Evolutionary conservation across 495 filamentous ascomycete genomes (phyloP).

Genomic region (Hypoxylon lienhwacheense): DNA sequence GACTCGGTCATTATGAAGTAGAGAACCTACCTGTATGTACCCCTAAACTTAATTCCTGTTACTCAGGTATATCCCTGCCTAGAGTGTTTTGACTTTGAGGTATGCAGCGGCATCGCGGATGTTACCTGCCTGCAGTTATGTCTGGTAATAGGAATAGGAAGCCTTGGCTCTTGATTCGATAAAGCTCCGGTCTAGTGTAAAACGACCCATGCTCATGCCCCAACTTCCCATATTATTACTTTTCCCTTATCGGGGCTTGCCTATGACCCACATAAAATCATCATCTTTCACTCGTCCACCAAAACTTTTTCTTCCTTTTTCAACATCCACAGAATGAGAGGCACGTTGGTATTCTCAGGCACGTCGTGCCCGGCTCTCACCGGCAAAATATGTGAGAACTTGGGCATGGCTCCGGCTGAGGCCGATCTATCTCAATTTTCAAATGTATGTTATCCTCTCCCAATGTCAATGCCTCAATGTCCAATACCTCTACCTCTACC

Average conservation of each 20-base stretch:
- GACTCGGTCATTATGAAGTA: too few relatives aligned
- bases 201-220: constrained; percentile 11
- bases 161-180: background rate
- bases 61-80: background rate
- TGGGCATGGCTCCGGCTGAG: constrained; percentile 59
- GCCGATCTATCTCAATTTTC: constrained; percentile 63
- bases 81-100: too few relatives aligned
- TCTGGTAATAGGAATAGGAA: too few relatives aligned
- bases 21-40: too few relatives aligned
- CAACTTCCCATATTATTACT: too few relatives aligned
- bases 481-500: constrained; percentile 7
- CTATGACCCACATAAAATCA: constrained; percentile 35
- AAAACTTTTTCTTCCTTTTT: constrained; percentile 35
- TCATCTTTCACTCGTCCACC: constrained; percentile 31
- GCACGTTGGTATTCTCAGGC: constrained; percentile 60
- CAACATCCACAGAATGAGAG: constrained; percentile 50
- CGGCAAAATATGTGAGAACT: constrained; percentile 59
- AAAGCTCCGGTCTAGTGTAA: constrained; percentile 3
- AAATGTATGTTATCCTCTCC: constrained; percentile 48
- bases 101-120: too few relatives aligned
- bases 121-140: too few relatives aligned
- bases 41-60: too few relatives aligned
- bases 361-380: constrained; percentile 60
- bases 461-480: constrained; percentile 13
- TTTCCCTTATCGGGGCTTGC: constrained; percentile 14